phyloP scores from a whole-genome alignment of 192 early-diverging fungal species.

The Backusella sp. region DNA sequence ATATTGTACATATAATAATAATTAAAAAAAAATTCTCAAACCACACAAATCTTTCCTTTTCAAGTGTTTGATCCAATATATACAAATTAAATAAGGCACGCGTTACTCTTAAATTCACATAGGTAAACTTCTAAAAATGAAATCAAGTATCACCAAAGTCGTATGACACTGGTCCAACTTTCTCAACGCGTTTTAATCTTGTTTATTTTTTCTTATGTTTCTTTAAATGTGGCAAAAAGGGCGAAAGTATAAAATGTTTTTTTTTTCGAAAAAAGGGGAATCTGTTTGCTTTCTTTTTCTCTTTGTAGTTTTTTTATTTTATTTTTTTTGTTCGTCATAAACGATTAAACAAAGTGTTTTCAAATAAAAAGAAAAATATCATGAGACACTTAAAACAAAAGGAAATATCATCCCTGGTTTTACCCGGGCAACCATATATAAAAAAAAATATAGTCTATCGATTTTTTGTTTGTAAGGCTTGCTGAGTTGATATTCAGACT shows the following conservation, averaged over 20 bases:
- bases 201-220: background rate
- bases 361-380: background rate
- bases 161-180: slow-evolving; percentile 13
- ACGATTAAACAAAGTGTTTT: background rate
- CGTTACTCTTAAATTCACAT: background rate
- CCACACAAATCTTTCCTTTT: slow-evolving; percentile 8
- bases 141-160: background rate
- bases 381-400: background rate
- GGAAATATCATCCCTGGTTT: background rate
- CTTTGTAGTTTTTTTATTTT: background rate
- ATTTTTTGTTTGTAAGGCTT: background rate
- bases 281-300: background rate
- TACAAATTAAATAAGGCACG: slow-evolving; percentile 3
- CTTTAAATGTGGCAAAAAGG: background rate
- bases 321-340: background rate
- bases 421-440: background rate
- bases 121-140: background rate
- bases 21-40: slow-evolving; percentile 8
- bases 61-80: slow-evolving; percentile 3
- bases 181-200: background rate
- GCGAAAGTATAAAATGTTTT: background rate
- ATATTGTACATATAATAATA: slow-evolving; percentile 7
- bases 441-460: slow-evolving; percentile 1
- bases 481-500: background rate
- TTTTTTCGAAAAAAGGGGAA: background rate